phyloP scores from a whole-genome alignment of 768 basidiomycete species.

The Amanita rubescens region DNA sequence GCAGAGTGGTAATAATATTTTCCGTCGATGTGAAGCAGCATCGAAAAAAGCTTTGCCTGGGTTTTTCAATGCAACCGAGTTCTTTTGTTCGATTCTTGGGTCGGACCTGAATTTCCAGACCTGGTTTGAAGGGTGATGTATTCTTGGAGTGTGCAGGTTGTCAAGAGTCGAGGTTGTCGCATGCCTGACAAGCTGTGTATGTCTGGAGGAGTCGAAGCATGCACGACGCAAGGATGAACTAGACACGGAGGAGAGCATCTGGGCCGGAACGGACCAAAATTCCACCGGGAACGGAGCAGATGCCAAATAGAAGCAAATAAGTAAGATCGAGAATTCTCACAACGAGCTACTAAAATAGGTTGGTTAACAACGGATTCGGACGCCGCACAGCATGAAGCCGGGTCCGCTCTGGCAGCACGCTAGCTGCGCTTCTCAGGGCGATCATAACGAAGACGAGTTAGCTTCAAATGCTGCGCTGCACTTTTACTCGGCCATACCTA shows the following conservation, averaged over 20 bases:
- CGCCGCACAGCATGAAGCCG: not conserved
- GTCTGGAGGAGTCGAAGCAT: not conserved
- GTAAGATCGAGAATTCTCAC: not conserved
- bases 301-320: not conserved
- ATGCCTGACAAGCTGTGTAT: not conserved
- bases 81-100: constrained; percentile 2
- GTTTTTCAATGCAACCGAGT: not conserved
- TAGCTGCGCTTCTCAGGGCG: not conserved
- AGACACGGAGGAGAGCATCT: not conserved
- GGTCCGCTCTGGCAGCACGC: not conserved
- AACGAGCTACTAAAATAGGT: too few relatives aligned
- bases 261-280: not conserved
- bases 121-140: not conserved
- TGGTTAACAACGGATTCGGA: too few relatives aligned
- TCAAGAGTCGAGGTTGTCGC: not conserved
- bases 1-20: constrained; percentile 30
- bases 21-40: constrained; percentile 17
- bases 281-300: not conserved
- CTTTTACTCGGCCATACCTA: not conserved
- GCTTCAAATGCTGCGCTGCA: not conserved
- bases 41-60: constrained; percentile 21
- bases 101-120: constrained; percentile 6
- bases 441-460: not conserved
- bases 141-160: not conserved
- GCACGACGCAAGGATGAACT: not conserved